A percentile compares a stretch with the other conserved stretches of the same genome.
Evolutionary conservation across 1,284 basidiomycete species (phyloP).

Genomic region (Cutaneotrichosporon cavernicola): DNA sequence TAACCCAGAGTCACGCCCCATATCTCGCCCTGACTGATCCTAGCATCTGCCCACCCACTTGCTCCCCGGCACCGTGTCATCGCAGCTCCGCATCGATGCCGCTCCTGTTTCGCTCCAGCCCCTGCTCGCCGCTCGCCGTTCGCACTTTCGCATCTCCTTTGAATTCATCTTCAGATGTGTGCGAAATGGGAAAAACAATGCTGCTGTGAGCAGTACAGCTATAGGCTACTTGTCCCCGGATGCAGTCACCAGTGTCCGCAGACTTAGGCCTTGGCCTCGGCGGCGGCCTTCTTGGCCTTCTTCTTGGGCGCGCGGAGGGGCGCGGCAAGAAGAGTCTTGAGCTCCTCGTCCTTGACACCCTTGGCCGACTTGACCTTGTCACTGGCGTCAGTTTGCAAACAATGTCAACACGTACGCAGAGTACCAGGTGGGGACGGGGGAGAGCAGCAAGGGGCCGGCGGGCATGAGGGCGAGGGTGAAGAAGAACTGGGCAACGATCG

Average conservation of each 20-base stretch:
- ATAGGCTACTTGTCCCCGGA: constrained; percentile 1
- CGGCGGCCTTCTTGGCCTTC: constrained; percentile 72
- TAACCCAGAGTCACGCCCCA: too few species aligned
- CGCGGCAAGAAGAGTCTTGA: constrained; percentile 74
- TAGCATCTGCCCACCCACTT: too few species aligned
- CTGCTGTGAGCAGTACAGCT: constrained; percentile 10
- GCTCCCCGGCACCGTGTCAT: too few species aligned
- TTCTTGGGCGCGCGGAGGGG: constrained; percentile 87
- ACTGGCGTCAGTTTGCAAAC: constrained; percentile 23
- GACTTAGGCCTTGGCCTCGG: constrained; percentile 18
- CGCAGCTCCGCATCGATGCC: too few species aligned
- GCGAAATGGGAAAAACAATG: constrained; percentile 2
- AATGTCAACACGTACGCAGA: constrained; percentile 60
- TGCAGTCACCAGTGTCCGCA: background rate
- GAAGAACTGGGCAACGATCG: constrained; percentile 88
- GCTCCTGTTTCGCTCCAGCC: background rate
- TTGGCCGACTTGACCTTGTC: constrained; percentile 76
- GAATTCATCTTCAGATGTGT: constrained; percentile 2
- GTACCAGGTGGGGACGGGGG: constrained; percentile 86
- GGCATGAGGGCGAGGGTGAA: constrained; percentile 86
- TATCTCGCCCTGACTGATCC: too few species aligned
- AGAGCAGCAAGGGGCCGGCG: constrained; percentile 78
- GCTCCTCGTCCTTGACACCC: constrained; percentile 79
- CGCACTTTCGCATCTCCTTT: constrained; percentile 1
- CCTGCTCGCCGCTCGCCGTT: background rate